Percentiles rank a stretch among this genome's conserved stretches.
phyloP scores from a whole-genome alignment of 768 basidiomycete species.

The Coprinopsis cinerea region DNA sequence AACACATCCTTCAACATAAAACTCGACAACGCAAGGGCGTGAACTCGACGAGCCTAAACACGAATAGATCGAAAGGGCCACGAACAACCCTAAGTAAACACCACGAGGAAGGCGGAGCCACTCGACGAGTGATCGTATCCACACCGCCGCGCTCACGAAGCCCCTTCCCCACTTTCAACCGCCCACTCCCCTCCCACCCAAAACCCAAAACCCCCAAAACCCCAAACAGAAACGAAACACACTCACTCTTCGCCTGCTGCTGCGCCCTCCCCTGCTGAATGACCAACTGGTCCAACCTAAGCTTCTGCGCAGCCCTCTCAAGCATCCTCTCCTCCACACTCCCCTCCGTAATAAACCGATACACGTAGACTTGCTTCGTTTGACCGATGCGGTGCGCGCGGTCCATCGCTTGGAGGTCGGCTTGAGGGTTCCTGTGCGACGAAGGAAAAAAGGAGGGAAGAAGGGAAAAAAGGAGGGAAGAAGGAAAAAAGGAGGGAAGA shows the following conservation, averaged over 20 bases:
- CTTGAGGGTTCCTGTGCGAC: slow-evolving; percentile 97
- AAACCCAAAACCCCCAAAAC: too few species aligned
- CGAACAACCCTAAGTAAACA: too few species aligned
- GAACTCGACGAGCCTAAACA: too few species aligned
- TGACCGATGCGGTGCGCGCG: slow-evolving; percentile 95
- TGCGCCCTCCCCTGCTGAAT: slow-evolving; percentile 93
- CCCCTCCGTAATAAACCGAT: slow-evolving; percentile 93
- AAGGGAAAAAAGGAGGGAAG: background rate
- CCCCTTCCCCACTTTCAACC: too few species aligned
- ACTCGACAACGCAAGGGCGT: too few species aligned
- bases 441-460: background rate
- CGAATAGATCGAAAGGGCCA: too few species aligned
- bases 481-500: too few species aligned
- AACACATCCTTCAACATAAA: background rate
- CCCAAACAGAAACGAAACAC: background rate
- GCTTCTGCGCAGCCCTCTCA: slow-evolving; percentile 92
- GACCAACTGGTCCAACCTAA: slow-evolving; percentile 91
- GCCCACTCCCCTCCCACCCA: too few species aligned
- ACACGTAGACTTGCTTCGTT: slow-evolving; percentile 96
- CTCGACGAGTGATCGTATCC: too few species aligned
- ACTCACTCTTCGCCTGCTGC: slow-evolving; percentile 64
- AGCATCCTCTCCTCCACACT: slow-evolving; percentile 95
- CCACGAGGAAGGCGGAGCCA: too few species aligned
- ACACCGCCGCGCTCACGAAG: too few species aligned
- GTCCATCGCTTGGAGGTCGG: slow-evolving; percentile 98